These are phyloP conservation scores for Lodderomyces orthopsilosis DNA, from an alignment of 1,139 yeast species.

Conservation along the genomic window DNA sequence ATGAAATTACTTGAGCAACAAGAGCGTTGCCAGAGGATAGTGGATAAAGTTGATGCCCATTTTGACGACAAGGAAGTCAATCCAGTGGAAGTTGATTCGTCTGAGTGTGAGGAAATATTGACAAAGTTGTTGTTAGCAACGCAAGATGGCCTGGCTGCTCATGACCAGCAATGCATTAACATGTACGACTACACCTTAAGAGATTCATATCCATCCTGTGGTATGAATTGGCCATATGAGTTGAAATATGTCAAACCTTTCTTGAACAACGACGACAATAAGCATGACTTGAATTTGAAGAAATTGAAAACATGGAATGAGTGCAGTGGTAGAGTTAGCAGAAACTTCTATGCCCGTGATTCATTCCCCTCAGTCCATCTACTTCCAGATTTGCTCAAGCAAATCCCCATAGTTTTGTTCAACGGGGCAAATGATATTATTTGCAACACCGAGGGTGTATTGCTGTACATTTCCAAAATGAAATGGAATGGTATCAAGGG, in stretches of 20 bases:
- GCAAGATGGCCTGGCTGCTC: conserved; percentile 19
- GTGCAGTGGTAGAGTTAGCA: conserved; percentile 63
- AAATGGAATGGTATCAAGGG: conserved; percentile 70
- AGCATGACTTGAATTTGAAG: conserved; percentile 55
- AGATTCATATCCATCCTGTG: conserved; percentile 84
- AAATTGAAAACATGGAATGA: conserved; percentile 62
- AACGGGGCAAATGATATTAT: conserved; percentile 88
- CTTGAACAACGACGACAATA: conserved; percentile 54
- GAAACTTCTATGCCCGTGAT: conserved; percentile 47
- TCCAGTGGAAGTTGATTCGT: conserved; percentile 27
- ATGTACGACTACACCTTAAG: conserved; percentile 74
- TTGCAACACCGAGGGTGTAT: conserved; percentile 81
- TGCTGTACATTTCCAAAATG: conserved; percentile 57
- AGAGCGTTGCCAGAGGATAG: conserved; percentile 58
- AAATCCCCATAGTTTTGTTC: conserved; percentile 68
- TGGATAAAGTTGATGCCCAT: conserved; percentile 32
- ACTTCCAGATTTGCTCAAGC: conserved; percentile 60
- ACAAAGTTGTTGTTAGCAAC: conserved; percentile 41
- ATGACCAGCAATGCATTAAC: conserved; percentile 61
- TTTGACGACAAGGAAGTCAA: conserved; percentile 22
- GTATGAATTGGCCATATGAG: conserved; percentile 91
- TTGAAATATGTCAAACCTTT: conserved; percentile 58
- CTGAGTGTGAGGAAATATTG: conserved; percentile 50
- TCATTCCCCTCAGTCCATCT: conserved; percentile 63
- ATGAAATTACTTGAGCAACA: conserved; percentile 45